Evolutionary conservation across 2,329 filamentous ascomycete species (phyloP), one percentile per base, ranked within the genome.

Genomic region (Remersonia thermophila): DNA sequence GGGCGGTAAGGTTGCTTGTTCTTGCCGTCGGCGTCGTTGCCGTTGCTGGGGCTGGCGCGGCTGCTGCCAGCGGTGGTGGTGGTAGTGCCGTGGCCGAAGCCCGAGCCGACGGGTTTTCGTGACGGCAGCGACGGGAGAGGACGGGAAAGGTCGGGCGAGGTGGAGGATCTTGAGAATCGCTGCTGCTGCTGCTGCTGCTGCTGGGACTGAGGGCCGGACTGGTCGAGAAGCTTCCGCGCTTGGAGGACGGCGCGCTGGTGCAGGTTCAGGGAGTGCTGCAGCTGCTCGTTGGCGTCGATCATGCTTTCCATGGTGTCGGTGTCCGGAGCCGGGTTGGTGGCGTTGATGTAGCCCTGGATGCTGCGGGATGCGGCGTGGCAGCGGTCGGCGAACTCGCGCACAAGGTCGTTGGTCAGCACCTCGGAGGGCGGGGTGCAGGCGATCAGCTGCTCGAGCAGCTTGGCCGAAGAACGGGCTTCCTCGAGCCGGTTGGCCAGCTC

Each of bases 221-320:
- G 12, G 14, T n/a, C 11, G 4, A 71, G 55, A 27, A 67, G 61
- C 51, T 77, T 78, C 42, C 69, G 63, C 3, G 75, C 73, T 40
- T 67, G 68, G n/a, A 80, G 60, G 28, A 93, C 64, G 8, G 85
- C 80, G 37, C 86, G 77, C 57, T 93, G 84, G 56, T 95, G 84
- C 53, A 85, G 78, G 45, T 77, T 91, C 28, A 89, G 67, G 0
- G 87, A 80, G 30, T 83, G 74, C 42, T 84, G 83, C 20, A 98
- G 67, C 54, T 89, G 82, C 58, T 96, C 91, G 55, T 93, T 94
- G 11, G 85, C 91, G 57, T 95, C 86, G 51, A 98, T 94, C 43
- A 98, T 65, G 11, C 77, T 87, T 54, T 91, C 77, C 72, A 96
- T 85, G 1, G 89, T 96, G 47, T 94, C 81, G 51, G 94, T 89